Evolutionary conservation across 257 asterid genomes (phyloP).

Genomic region (Fraxinus anomala): DNA sequence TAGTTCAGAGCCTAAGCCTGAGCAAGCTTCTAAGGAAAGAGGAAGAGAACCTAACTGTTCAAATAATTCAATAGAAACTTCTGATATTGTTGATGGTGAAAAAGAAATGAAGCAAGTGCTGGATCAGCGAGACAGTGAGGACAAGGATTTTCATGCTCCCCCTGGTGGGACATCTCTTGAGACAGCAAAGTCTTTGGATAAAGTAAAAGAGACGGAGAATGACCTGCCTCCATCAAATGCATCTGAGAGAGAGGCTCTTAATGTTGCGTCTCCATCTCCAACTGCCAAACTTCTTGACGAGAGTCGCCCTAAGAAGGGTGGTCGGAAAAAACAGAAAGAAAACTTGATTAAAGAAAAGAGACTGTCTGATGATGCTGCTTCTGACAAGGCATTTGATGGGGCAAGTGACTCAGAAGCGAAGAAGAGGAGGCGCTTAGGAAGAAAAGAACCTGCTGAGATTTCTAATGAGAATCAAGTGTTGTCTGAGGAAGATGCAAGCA

Average conservation of each 20-base stretch:
- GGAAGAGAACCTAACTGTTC: slow-evolving; percentile 36
- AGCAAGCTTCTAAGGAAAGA: slow-evolving; percentile 30
- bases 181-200: slow-evolving; percentile 45
- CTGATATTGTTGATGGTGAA: slow-evolving; percentile 40
- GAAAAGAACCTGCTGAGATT: slow-evolving; percentile 36
- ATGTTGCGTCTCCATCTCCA: slow-evolving; percentile 51
- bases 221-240: slow-evolving; percentile 47
- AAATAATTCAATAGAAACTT: slow-evolving; percentile 38
- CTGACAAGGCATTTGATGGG: slow-evolving; percentile 53
- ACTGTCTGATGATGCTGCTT: slow-evolving; percentile 33
- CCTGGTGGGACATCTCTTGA: slow-evolving; percentile 42
- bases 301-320: slow-evolving; percentile 39
- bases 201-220: slow-evolving; percentile 36
- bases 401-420: slow-evolving; percentile 42
- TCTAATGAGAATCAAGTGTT: slow-evolving; percentile 40
- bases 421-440: slow-evolving; percentile 32
- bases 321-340: slow-evolving; percentile 41
- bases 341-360: slow-evolving; percentile 40
- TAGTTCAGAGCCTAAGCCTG: slow-evolving; percentile 39
- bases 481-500: slow-evolving; percentile 42
- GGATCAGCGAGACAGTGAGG: slow-evolving; percentile 31
- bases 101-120: slow-evolving; percentile 48
- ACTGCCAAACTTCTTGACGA: slow-evolving; percentile 51
- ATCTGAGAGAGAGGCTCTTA: slow-evolving; percentile 49
- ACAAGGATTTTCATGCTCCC: slow-evolving; percentile 42